Evolutionary conservation across 2,329 filamentous ascomycete genomes (phyloP).

Genomic region (Camptophora hylomeconis): DNA sequence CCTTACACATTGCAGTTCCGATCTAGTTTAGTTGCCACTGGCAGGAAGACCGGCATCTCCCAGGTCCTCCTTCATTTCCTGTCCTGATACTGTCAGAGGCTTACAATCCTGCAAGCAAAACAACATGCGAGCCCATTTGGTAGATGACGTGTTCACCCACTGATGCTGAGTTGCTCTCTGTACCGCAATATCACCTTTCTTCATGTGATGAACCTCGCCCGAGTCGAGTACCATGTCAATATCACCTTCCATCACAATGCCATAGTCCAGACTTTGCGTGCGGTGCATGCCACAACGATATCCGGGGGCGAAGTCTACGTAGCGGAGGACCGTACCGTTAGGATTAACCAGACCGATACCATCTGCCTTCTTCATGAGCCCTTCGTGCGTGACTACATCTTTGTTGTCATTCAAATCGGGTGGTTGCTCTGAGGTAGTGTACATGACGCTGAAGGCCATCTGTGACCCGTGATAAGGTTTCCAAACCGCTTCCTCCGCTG

Average conservation of each 20-base stretch:
- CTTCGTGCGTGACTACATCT: constrained; percentile 23
- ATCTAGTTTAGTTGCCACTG: constrained; percentile 13
- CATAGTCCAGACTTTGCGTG: constrained; percentile 42
- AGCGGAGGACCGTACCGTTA: constrained; percentile 12
- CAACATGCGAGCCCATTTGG: constrained; percentile 17
- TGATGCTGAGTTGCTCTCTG: constrained; percentile 35
- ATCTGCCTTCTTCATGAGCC: constrained; percentile 15
- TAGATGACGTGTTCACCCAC: constrained; percentile 25
- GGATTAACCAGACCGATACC: constrained; percentile 25
- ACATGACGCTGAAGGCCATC: constrained; percentile 29
- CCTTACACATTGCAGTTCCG: too few species aligned
- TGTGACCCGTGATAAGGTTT: constrained; percentile 17
- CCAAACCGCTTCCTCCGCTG: constrained; percentile 20
- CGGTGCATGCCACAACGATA: constrained; percentile 37
- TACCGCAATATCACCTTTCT: constrained; percentile 41
- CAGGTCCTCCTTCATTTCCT: constrained; percentile 15
- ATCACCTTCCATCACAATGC: constrained; percentile 41
- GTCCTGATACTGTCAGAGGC: constrained; percentile 13
- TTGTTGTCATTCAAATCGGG: constrained; percentile 23
- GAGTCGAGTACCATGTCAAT: constrained; percentile 40
- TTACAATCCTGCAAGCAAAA: constrained; percentile 17
- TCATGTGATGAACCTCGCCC: constrained; percentile 35
- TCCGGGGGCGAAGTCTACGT: constrained; percentile 32
- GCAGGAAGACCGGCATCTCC: constrained; percentile 12
- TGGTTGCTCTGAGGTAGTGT: constrained; percentile 27